These are phyloP conservation scores for Aspergillus sp. DNA, from an alignment of 2,329 filamentous ascomycete species.

Conservation along the genomic window DNA sequence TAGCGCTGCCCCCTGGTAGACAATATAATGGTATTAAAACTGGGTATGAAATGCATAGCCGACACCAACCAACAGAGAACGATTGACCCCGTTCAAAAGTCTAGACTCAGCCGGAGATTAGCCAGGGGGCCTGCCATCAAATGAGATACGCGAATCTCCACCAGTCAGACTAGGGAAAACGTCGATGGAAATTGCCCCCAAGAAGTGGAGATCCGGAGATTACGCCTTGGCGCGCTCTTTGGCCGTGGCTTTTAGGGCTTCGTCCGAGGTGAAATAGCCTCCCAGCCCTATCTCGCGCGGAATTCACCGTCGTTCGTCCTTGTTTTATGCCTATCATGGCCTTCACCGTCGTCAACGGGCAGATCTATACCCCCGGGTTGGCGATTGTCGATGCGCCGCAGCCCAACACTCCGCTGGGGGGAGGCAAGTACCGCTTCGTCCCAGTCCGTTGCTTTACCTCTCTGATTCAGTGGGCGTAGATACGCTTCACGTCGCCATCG, in stretches of 20 bases:
- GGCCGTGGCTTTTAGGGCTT: too few species aligned
- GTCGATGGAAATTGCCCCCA: neutral
- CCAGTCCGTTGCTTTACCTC: neutral
- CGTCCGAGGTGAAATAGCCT: neutral
- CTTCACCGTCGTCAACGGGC: constrained; percentile 60
- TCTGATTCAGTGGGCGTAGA: constrained; percentile 24
- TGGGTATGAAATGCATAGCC: neutral
- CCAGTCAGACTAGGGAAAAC: neutral
- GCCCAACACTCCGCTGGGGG: constrained; percentile 63
- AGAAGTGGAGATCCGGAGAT: constrained; percentile 5
- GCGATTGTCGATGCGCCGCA: constrained; percentile 67
- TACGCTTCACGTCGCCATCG: constrained; percentile 63
- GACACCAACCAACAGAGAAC: too few species aligned
- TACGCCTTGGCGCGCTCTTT: constrained; percentile 4
- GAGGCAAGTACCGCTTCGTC: constrained; percentile 31
- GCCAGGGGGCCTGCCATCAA: neutral
- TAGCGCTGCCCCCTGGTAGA: too few species aligned
- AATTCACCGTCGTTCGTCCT: neutral
- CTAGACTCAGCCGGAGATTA: neutral
- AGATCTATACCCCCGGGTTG: constrained; percentile 69
- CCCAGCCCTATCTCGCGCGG: neutral
- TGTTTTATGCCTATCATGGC: constrained; percentile 45
- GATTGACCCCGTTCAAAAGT: neutral
- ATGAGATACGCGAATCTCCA: neutral
- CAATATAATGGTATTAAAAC: too few species aligned